Conservation (phyloP, 1,284 basidiomycete species). For the Mycena sp. region DNA sequence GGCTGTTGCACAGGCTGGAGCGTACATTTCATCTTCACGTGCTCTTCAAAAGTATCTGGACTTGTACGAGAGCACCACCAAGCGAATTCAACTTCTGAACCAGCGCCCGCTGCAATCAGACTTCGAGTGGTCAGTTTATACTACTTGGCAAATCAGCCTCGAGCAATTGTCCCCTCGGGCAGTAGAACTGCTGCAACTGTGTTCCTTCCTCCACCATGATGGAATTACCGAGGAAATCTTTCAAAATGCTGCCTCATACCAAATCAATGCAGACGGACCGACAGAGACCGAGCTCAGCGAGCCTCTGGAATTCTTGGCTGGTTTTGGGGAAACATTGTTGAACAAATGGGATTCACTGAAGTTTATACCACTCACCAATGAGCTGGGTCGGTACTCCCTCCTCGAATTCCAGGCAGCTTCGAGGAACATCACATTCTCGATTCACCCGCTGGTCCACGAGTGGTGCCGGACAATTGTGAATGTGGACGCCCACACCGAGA, state of each 20-base stretch:
- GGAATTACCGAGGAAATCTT: slow-evolving; percentile 9
- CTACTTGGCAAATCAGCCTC: slow-evolving; percentile 18
- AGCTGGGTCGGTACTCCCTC: slow-evolving; percentile 7
- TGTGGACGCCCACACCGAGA: background rate
- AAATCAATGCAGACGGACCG: background rate
- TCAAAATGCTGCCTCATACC: background rate
- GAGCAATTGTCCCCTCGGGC: background rate
- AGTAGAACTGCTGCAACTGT: slow-evolving; percentile 1
- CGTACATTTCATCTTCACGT: background rate
- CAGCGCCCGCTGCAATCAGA: background rate
- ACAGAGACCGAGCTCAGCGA: background rate
- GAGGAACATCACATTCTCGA: background rate
- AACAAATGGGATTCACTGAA: background rate
- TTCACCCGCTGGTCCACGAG: slow-evolving; percentile 12
- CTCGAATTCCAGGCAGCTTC: background rate
- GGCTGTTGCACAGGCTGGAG: slow-evolving; percentile 18
- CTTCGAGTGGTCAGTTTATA: slow-evolving; percentile 7
- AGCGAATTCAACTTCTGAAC: background rate
- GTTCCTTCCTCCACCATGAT: slow-evolving; percentile 7
- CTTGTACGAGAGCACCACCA: background rate
- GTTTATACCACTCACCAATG: background rate
- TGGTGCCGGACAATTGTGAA: slow-evolving; percentile 2
- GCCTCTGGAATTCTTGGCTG: background rate
- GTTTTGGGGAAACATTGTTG: background rate
- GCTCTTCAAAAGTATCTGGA: background rate